These are phyloP conservation scores for Inonotus obliquus DNA, from an alignment of 1,284 basidiomycete species.

Conservation along the genomic window DNA sequence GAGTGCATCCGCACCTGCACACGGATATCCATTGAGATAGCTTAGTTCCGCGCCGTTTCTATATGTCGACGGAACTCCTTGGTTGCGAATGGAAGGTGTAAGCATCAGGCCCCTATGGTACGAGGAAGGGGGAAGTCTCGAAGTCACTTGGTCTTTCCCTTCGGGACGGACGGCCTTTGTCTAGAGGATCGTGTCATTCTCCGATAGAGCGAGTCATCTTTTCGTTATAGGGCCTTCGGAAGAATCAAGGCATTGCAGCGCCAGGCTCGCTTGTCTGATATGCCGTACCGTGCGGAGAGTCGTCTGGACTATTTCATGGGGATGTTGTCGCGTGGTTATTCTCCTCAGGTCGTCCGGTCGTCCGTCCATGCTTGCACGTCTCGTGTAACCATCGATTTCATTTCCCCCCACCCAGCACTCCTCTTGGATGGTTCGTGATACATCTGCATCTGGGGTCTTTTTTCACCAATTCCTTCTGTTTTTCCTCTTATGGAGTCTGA, in stretches of 20 bases:
- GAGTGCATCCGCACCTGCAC: too few relatives aligned
- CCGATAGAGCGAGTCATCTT: neutral
- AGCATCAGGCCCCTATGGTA: too few relatives aligned
- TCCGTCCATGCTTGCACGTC: neutral
- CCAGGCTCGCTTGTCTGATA: too few relatives aligned
- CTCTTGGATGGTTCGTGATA: too few relatives aligned
- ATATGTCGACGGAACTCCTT: too few relatives aligned
- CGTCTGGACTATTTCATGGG: neutral
- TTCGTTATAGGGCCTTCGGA: neutral
- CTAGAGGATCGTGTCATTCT: neutral
- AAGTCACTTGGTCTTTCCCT: neutral
- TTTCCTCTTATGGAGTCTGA: neutral
- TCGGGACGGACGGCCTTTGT: neutral
- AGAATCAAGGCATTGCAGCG: too few relatives aligned
- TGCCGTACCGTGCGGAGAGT: too few relatives aligned
- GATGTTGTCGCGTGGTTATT: neutral
- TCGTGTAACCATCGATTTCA: slow-evolving; percentile 3
- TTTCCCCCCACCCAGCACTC: neutral
- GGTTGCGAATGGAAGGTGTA: too few relatives aligned
- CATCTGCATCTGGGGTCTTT: neutral
- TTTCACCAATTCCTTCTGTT: neutral
- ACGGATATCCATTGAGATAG: too few relatives aligned
- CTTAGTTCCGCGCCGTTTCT: too few relatives aligned
- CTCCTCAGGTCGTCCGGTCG: neutral
- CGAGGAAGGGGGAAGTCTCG: too few relatives aligned